These are phyloP conservation scores for Dryas drummondii DNA, from an alignment of 306 rosid species.

Conservation along the genomic window DNA sequence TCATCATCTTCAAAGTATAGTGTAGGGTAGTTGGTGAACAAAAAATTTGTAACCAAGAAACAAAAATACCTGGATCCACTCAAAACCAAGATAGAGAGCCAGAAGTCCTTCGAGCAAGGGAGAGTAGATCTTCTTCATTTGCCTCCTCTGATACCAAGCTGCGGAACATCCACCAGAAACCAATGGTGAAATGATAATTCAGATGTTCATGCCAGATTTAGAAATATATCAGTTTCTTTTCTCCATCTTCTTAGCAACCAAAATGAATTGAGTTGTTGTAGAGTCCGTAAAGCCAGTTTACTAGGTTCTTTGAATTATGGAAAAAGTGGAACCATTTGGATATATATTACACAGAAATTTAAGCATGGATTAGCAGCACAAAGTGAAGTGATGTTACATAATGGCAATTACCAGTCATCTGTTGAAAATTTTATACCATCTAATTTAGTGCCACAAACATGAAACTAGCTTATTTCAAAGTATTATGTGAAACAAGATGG, in stretches of 20 bases:
- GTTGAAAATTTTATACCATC: neutral
- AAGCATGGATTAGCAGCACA: neutral
- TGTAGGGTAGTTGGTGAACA: neutral
- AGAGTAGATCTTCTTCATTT: constrained; percentile 90
- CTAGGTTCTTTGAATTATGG: neutral
- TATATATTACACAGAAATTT: neutral
- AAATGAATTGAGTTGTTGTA: neutral
- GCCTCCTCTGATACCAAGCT: constrained; percentile 94
- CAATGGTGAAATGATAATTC: neutral
- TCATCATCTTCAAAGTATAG: constrained; percentile 2
- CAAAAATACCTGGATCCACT: constrained; percentile 80
- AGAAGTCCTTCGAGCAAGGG: constrained; percentile 93
- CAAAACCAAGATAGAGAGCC: constrained; percentile 94
- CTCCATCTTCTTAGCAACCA: constrained; percentile 1
- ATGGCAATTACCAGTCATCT: neutral
- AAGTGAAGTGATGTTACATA: neutral
- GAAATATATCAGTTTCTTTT: neutral
- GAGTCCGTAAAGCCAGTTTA: neutral
- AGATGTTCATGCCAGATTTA: neutral
- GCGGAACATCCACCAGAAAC: constrained; percentile 36
- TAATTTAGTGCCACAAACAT: neutral
- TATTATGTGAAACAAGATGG: neutral
- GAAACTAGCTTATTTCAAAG: constrained; percentile 11
- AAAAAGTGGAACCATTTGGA: no score
- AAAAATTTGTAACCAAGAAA: constrained; percentile 3